These are phyloP conservation scores for Ambrosia artemisiifolia DNA, from an alignment of 129 eudicot species.

Conservation along the genomic window DNA sequence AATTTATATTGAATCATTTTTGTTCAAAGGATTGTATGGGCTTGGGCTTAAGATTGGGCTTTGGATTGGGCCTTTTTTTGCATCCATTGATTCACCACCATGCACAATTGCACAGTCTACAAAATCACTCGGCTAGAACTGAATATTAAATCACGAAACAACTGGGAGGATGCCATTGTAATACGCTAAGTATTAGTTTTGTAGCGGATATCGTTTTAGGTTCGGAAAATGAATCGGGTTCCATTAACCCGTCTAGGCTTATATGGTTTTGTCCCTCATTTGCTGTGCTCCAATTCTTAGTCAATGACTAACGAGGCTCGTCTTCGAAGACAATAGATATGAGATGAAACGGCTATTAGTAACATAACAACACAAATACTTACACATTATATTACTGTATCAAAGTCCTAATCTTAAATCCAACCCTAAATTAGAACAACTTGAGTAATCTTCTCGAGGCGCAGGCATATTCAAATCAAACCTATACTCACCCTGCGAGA, in stretches of 20 bases:
- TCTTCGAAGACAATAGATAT: neutral
- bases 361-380: constrained; percentile 10
- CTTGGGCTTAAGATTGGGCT: neutral
- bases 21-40: neutral
- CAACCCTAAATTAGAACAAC: constrained; percentile 28
- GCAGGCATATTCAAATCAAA: constrained; percentile 50
- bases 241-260: neutral
- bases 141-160: neutral
- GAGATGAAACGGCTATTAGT: neutral
- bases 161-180: neutral
- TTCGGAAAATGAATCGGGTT: neutral
- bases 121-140: neutral
- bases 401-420: constrained; percentile 64
- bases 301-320: neutral
- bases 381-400: constrained; percentile 23
- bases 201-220: neutral
- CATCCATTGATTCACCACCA: neutral
- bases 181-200: neutral
- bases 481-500: constrained; percentile 23
- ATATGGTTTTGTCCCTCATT: neutral
- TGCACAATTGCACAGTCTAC: neutral
- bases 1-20: neutral
- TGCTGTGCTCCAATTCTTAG: no score
- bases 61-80: neutral
- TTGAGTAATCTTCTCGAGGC: constrained; percentile 19